Evolutionary conservation across 192 early-diverging fungal species (phyloP).

Genomic region (Entomortierella chlamydospora): DNA sequence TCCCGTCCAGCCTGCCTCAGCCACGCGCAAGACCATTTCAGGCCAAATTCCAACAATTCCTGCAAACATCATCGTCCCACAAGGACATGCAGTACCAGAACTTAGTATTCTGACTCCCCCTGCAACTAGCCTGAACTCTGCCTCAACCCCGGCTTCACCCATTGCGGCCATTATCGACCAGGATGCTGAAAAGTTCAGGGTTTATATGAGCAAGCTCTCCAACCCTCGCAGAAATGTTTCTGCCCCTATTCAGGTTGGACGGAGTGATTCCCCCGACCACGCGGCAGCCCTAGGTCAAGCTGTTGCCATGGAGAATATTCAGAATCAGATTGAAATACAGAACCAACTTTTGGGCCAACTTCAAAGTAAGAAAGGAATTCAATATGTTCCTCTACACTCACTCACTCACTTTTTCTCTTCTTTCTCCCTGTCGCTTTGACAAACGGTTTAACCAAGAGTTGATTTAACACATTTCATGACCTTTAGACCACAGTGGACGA

Average conservation of each 20-base stretch:
- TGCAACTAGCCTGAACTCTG: background rate
- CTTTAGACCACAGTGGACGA: conserved; percentile 23
- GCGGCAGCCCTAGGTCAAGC: conserved; percentile 42
- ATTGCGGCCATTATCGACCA: conserved; percentile 50
- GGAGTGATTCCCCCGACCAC: conserved; percentile 4
- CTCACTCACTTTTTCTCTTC: conserved; percentile 6
- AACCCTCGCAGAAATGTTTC: conserved; percentile 25
- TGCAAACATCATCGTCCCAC: background rate
- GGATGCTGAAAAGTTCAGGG: conserved; percentile 46
- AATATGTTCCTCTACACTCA: background rate
- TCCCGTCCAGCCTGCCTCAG: background rate
- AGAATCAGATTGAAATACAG: conserved; percentile 41
- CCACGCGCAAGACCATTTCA: conserved; percentile 30
- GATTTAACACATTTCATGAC: background rate
- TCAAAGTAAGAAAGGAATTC: conserved; percentile 6
- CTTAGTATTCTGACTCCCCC: background rate
- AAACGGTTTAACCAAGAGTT: background rate
- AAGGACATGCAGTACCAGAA: background rate
- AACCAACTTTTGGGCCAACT: conserved; percentile 41
- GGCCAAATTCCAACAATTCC: conserved; percentile 36
- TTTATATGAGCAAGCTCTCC: conserved; percentile 42
- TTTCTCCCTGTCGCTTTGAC: background rate
- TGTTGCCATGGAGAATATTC: conserved; percentile 51
- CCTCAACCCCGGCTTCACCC: conserved; percentile 31
- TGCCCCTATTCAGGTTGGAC: conserved; percentile 18